Base-by-base conservation (phyloP, 495 filamentous ascomycete genomes). In the Recurvomyces mirabilis region DNA sequence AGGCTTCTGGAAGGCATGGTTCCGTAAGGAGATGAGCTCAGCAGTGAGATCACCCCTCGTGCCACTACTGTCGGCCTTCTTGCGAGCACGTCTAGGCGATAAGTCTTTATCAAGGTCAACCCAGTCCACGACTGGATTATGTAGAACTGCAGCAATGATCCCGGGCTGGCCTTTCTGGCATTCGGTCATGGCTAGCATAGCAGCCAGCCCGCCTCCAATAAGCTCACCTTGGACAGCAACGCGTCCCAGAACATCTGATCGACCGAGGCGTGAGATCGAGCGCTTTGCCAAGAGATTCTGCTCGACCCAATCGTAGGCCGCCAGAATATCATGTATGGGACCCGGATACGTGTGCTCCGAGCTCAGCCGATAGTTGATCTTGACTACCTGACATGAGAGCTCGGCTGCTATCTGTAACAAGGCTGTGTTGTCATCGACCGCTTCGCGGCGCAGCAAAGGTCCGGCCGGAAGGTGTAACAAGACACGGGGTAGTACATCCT, bases 151-250 rank as follows among this genome's bases (percentile, higher is more conserved):
- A 15, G 65, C 62, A n/a, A 45, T 52, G 21, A 69, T 60, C 11
- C 55, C 49, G 11, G 36, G 53, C 20, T 54, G 43, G 7, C 54
- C 56, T 11, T 54, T 47, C 14, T 61, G 60, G 15, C 72, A 70
- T 61, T 79, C 75, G 28, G 75, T 79, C 32, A 79, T 56, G 0
- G 73, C 69, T 11, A 79, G 64, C 70, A 74, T 77, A 1, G 69
- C 59, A 1, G 75, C 74, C 23, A 78, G 58, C 0, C 68, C 68
- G 12, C 73, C 75, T 7, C 75, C 75, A 15, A 74, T 55, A 38
- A 75, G 67, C 22, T 71, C 67, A 24, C 75, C 75, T 42, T 65
- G 65, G 15, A 78, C 60, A 23, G 64, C 65, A 0, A 78, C 43
- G 5, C 60, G 56, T 1, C 55, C 43, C 5, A 51, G 9, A 14